These are phyloP conservation scores for Vavraia culicis DNA, from an alignment of 371 early-diverging fungal species.

Conservation along the genomic window DNA sequence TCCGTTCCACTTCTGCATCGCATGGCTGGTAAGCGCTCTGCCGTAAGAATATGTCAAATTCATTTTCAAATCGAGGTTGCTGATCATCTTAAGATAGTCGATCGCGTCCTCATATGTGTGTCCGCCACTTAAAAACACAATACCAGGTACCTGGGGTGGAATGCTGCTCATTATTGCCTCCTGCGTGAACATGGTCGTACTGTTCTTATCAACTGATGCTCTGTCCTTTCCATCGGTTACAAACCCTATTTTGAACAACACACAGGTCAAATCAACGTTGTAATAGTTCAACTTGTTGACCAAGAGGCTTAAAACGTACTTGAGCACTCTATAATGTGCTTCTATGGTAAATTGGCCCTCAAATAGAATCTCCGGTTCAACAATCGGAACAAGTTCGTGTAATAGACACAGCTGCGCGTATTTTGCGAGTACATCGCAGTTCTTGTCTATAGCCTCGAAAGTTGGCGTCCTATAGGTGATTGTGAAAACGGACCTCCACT, in stretches of 20 bases:
- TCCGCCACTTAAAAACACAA: conserved; percentile 53
- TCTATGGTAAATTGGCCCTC: conserved; percentile 48
- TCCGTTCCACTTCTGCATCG: conserved; percentile 47
- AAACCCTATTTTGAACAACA: conserved; percentile 51
- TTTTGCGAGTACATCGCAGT: conserved; percentile 49
- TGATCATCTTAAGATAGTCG: conserved; percentile 45
- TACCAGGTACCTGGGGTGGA: conserved; percentile 48
- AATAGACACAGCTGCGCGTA: conserved; percentile 50
- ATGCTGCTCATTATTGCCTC: conserved; percentile 47
- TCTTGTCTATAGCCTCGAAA: conserved; percentile 46
- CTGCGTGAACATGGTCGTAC: conserved; percentile 46
- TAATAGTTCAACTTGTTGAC: conserved; percentile 46
- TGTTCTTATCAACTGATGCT: conserved; percentile 42
- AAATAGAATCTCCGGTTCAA: conserved; percentile 53
- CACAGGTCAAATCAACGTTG: conserved; percentile 48
- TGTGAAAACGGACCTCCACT: conserved; percentile 50
- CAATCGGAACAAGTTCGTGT: conserved; percentile 49
- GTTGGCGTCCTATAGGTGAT: conserved; percentile 44
- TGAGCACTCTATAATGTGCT: conserved; percentile 43
- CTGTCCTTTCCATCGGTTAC: conserved; percentile 46
- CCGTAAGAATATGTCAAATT: conserved; percentile 50
- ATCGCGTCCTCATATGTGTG: conserved; percentile 49
- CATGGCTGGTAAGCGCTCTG: conserved; percentile 49
- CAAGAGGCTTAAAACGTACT: conserved; percentile 45
- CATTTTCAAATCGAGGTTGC: conserved; percentile 30